Evolutionary conservation across 495 filamentous ascomycete genomes (phyloP), one percentile per base, ranked within the genome.

Genomic region (Staphylotrichum longicolle): DNA sequence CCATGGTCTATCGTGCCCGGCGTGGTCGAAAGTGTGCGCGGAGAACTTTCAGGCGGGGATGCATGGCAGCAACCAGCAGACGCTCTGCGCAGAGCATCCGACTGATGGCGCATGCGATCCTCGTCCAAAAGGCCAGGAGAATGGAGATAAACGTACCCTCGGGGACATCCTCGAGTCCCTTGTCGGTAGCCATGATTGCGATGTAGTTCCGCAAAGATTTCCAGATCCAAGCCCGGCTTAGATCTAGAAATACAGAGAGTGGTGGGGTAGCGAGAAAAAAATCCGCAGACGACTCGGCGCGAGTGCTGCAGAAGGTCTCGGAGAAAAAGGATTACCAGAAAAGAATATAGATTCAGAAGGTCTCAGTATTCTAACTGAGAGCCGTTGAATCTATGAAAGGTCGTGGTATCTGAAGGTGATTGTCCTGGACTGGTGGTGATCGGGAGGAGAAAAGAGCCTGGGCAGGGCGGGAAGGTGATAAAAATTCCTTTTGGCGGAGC

Each of bases 121-220:
- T 27, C 34, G 27, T 32, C 1, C 15, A 15, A 27, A 5, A 57
- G 5, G 1, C 20, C 20, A 27, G 10, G 5, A 35, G 27, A 52
- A n/a, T 10, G 11, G 40, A 46, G 30, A 45, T 7, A 46, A 65
- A 78, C 88, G 71, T 84, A 94, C 91, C 83, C 82, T 93, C 91
- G 70, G 88, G 86, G 78, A 97, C 85, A 73, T 97, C 93, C 85
- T 97, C 93, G 79, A 97, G 90, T 77, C 93, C 93, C 83, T 96
- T 96, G 68, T 91, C 89, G 70, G 82, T 83, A 88, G 91, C 91
- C 93, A 97, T 97, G 84, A 88, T 97, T 93, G 90, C 85, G 85
- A 77, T 79, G 80, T 70, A 58, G 57, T 34, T 73, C 74, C 63
- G 66, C 69, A 70, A 74, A 70, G 69, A 71, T 71, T 74, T 78